Evolutionary conservation across 164 flowering plant genomes (phyloP).

Genomic region (Berberis thunbergii): DNA sequence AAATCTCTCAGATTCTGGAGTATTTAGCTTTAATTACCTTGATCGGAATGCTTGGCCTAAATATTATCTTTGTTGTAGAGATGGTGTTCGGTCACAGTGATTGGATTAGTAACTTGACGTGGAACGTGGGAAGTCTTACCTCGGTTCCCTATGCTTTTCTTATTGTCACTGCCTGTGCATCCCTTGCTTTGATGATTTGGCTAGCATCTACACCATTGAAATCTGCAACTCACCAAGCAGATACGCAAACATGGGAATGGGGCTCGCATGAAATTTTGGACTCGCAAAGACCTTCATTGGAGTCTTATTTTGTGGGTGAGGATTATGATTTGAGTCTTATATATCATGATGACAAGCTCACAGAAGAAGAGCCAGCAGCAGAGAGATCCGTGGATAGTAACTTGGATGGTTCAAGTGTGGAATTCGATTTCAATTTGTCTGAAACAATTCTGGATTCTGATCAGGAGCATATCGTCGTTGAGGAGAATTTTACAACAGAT

Average conservation of each 20-base stretch:
- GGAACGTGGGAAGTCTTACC: constrained; percentile 45
- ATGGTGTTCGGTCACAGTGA: constrained; percentile 83
- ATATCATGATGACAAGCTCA: constrained; percentile 24
- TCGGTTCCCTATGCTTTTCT: constrained; percentile 44
- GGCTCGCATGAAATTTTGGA: constrained; percentile 18
- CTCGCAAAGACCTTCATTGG: constrained; percentile 15
- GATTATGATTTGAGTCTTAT: constrained; percentile 14
- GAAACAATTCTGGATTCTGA: constrained; percentile 47
- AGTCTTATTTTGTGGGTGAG: constrained; percentile 21
- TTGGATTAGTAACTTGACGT: constrained; percentile 59
- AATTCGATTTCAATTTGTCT: constrained; percentile 35
- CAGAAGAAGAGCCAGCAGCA: constrained; percentile 14
- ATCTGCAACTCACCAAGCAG: constrained; percentile 47
- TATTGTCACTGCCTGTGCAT: constrained; percentile 40
- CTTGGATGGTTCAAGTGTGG: constrained; percentile 23
- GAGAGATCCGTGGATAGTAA: constrained; percentile 23
- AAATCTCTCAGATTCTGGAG: constrained; percentile 58
- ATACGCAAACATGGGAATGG: constrained; percentile 43
- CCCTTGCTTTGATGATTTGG: constrained; percentile 78
- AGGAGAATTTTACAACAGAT: constrained; percentile 22
- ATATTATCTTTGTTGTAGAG: constrained; percentile 64
- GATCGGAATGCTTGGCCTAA: constrained; percentile 64
- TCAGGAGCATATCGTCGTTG: constrained; percentile 21
- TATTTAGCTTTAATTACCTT: constrained; percentile 47
- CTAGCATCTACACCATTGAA: constrained; percentile 74